phyloP scores from a whole-genome alignment of 805 yeast species.

The Candida orba region DNA sequence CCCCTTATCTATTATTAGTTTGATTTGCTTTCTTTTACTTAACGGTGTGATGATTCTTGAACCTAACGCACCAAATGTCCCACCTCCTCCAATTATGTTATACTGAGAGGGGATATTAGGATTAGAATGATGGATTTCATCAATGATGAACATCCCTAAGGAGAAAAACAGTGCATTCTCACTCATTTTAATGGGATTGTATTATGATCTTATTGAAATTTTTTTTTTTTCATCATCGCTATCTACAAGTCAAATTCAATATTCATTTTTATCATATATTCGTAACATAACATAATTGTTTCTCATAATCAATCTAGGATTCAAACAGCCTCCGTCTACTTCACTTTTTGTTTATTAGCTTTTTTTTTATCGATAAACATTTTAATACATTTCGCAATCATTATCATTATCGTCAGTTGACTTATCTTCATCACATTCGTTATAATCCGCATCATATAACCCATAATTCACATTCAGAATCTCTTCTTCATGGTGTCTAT shows the following conservation, averaged over 20 bases:
- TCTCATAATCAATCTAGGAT: no score
- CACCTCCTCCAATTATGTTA: conserved; percentile 85
- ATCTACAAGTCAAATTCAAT: no score
- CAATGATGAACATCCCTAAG: conserved; percentile 86
- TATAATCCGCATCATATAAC: conserved; percentile 19
- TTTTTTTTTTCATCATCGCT: no score
- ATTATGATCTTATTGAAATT: background rate
- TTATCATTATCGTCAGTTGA: conserved; percentile 6
- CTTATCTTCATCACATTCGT: conserved; percentile 12
- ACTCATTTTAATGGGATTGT: background rate
- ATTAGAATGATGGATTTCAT: conserved; percentile 61
- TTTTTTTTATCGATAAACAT: no score
- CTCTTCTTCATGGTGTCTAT: conserved; percentile 18
- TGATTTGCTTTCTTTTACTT: conserved; percentile 34
- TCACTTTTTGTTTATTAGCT: no score
- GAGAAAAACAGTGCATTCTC: conserved; percentile 40
- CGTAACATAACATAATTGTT: no score
- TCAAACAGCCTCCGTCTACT: no score
- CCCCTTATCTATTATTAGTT: conserved; percentile 77
- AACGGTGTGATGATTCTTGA: conserved; percentile 48
- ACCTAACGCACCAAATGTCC: conserved; percentile 73
- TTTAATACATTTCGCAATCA: conserved; percentile 17
- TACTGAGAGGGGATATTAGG: conserved; percentile 25
- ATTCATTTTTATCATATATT: no score
- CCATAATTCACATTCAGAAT: conserved; percentile 21